Evolutionary conservation across 352 stramenopile genomes (phyloP), one percentile per base, ranked within the genome.

Genomic region (Halophytophthora polymorphica): DNA sequence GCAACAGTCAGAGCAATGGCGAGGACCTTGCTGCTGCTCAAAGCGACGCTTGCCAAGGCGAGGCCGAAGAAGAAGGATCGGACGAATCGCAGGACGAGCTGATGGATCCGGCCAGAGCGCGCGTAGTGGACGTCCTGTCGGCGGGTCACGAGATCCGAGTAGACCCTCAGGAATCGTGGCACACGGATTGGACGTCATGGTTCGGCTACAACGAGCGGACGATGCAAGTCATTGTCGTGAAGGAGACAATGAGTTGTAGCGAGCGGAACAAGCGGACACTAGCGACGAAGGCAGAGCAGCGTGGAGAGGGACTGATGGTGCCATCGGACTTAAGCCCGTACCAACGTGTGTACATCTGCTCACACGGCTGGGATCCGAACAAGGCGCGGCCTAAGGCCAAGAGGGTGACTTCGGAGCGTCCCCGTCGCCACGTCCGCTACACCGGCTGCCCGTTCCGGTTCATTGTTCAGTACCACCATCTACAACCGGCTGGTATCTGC

Each of bases 271-370:
- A n/a, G 13, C 43, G 51, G 0, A 15, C 50, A 8, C 1, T 22
- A 42, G 31, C 45, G 29, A 40, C 25, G 14, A 36, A 42, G 31
- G 34, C 19, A 2, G 25, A 15, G 6, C 3, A 37, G 8, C 8
- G 18, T 5, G 40, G 39, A 6, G 41, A 21, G 1, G 8, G 2
- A 25, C 2, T 19, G 11, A n/a, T 47, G 5, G 31, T 48, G 6
- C 49, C 38, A 22, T 25, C 31, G 12, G 49, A 22, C 1, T 34
- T 33, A 23, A 38, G 46, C 23, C 49, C 49, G 3, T 56, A 49
- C 17, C 49, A 56, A 18, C 38, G 49, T 25, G 25, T 25, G n/a
- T 41, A 36, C 39, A 56, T 48, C 29, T 56, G 49, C 38, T 48
- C 39, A 15, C 49, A 48, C 31, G 49, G 38, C 1, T 56, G 39